Conservation (phyloP, 228 moss, liverwort and hornwort species). For the Sphagnum fallax region DNA sequence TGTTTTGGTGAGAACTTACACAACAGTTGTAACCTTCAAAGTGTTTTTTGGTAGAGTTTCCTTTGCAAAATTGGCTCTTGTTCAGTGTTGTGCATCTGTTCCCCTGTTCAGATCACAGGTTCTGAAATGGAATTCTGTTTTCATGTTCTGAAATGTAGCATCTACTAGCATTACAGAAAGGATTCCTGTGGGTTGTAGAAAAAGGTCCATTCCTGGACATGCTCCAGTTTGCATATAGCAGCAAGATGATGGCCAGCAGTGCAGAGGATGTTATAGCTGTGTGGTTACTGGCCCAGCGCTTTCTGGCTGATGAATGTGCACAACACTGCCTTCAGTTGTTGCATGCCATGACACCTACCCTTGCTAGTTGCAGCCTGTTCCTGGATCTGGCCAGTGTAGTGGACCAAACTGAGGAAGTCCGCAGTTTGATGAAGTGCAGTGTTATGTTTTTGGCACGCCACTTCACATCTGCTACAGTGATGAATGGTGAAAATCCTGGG, state of each 20-base stretch:
- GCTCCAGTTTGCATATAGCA: constrained; percentile 7
- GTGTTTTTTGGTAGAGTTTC: no score
- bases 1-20: no score
- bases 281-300: constrained; percentile 10
- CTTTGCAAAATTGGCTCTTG: no score
- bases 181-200: background rate
- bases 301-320: constrained; percentile 4
- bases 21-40: no score
- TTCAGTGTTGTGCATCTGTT: no score
- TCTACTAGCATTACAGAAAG: no score
- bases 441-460: constrained; percentile 8
- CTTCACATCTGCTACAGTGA: constrained; percentile 5
- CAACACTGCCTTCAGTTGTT: constrained; percentile 2
- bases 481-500: constrained; percentile 13
- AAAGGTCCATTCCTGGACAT: constrained; percentile 8
- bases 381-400: constrained; percentile 10
- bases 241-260: background rate
- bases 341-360: background rate
- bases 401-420: constrained; percentile 4
- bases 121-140: no score
- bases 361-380: constrained; percentile 5
- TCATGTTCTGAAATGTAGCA: no score
- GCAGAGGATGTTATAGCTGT: constrained; percentile 5
- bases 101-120: no score
- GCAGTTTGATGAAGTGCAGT: constrained; percentile 1